These are phyloP conservation scores for Evernia prunastri DNA, from an alignment of 495 filamentous ascomycete genomes.

Conservation along the genomic window DNA sequence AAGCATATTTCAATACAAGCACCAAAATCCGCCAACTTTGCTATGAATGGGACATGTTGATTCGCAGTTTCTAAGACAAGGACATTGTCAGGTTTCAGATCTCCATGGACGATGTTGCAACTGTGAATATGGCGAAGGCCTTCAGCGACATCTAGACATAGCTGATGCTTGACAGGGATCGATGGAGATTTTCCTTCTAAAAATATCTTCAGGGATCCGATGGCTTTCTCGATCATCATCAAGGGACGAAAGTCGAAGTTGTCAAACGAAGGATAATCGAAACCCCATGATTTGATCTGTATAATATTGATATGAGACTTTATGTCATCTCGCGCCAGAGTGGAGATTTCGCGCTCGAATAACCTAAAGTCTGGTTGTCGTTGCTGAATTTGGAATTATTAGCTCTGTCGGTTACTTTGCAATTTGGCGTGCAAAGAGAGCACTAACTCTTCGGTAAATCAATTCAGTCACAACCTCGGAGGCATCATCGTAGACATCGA, in stretches of 20 bases:
- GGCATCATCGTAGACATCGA: neutral
- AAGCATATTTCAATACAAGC: slow-evolving; percentile 26
- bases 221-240: slow-evolving; percentile 3
- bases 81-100: slow-evolving; percentile 38
- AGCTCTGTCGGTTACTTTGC: neutral
- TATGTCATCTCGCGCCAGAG: neutral
- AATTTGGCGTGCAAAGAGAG: neutral
- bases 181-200: neutral
- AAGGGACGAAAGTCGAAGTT: neutral
- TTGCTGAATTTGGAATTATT: neutral
- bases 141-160: slow-evolving; percentile 20
- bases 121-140: slow-evolving; percentile 18
- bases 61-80: slow-evolving; percentile 29
- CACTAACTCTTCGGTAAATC: slow-evolving; percentile 1
- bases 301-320: neutral
- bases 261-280: slow-evolving; percentile 1
- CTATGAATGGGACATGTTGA: slow-evolving; percentile 27
- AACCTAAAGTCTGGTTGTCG: neutral
- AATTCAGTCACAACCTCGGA: neutral
- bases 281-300: neutral
- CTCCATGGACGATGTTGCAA: slow-evolving; percentile 41
- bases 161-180: slow-evolving; percentile 13
- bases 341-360: neutral
- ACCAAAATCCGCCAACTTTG: slow-evolving; percentile 32
- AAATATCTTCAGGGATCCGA: neutral